These are phyloP conservation scores for Solanum hybrid DNA, from an alignment of 305 asterid species.

Conservation along the genomic window DNA sequence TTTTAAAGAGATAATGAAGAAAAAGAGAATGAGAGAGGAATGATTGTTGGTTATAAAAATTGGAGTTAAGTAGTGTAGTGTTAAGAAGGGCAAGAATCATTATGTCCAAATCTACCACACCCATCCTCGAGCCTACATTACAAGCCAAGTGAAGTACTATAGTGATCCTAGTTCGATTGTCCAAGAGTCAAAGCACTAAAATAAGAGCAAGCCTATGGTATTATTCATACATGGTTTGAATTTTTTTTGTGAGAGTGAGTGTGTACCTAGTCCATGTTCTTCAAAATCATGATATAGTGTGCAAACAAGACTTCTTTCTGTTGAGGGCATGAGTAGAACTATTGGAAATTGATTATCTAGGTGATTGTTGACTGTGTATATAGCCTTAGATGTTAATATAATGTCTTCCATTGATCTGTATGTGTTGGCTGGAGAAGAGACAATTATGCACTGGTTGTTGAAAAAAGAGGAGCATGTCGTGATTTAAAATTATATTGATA, in stretches of 20 bases:
- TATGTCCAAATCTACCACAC: not conserved
- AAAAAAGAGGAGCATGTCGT: not conserved
- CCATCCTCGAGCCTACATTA: not conserved
- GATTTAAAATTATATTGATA: not conserved
- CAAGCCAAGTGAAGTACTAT: not conserved
- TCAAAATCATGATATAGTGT: not conserved
- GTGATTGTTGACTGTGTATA: not conserved
- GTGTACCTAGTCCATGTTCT: not conserved
- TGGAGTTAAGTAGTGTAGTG: not conserved
- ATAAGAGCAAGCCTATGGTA: not conserved
- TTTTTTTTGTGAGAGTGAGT: not conserved
- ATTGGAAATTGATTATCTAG: not conserved
- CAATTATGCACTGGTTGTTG: not conserved
- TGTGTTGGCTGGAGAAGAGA: not conserved
- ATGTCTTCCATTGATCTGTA: not conserved
- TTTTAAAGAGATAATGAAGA: too few species aligned
- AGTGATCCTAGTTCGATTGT: not conserved
- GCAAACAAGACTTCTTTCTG: not conserved
- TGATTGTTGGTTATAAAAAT: not conserved
- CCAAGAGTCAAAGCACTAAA: not conserved
- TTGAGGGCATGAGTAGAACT: not conserved
- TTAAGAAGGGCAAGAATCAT: not conserved
- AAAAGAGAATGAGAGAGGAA: not conserved
- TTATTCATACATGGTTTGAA: not conserved
- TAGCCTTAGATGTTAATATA: not conserved